phyloP scores from a whole-genome alignment of 148 eudicot genomes.

The Chenopodium album region DNA sequence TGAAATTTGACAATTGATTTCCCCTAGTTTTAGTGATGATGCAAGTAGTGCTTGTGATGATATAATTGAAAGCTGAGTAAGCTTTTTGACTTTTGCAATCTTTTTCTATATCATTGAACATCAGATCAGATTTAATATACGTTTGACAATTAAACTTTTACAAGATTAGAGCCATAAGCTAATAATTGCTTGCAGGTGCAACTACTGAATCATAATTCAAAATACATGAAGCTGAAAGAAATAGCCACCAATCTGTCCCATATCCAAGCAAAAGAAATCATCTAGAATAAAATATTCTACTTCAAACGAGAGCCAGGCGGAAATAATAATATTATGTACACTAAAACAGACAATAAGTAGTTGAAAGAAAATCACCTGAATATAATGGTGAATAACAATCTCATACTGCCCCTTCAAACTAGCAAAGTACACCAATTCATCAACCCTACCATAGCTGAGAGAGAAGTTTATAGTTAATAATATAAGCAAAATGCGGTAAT shows the following conservation, averaged over 20 bases:
- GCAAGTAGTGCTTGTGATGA: not conserved
- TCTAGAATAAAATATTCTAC: not conserved
- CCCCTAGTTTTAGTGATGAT: not conserved
- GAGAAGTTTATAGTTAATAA: constrained; percentile 26
- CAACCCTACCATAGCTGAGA: constrained; percentile 92
- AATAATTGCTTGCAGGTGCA: not conserved
- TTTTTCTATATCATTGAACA: not conserved
- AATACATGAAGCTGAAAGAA: not conserved
- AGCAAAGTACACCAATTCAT: constrained; percentile 94
- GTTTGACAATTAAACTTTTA: not conserved
- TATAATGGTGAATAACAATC: constrained; percentile 86
- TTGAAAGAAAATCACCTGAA: constrained; percentile 58
- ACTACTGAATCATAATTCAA: not conserved
- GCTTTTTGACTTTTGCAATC: not conserved
- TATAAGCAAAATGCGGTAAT: not conserved
- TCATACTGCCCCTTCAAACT: constrained; percentile 88
- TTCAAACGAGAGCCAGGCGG: not conserved
- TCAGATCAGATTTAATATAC: not conserved
- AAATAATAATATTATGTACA: not conserved
- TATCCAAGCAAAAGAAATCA: not conserved
- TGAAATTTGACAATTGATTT: not conserved
- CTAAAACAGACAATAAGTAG: constrained; percentile 2
- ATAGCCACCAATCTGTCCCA: not conserved
- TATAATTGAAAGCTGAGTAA: not conserved
- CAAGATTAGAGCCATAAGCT: not conserved